Percentiles rank a stretch among this genome's conserved stretches.
Evolutionary conservation across 2,329 filamentous ascomycete species (phyloP).

Genomic region (Cadophora gregata): DNA sequence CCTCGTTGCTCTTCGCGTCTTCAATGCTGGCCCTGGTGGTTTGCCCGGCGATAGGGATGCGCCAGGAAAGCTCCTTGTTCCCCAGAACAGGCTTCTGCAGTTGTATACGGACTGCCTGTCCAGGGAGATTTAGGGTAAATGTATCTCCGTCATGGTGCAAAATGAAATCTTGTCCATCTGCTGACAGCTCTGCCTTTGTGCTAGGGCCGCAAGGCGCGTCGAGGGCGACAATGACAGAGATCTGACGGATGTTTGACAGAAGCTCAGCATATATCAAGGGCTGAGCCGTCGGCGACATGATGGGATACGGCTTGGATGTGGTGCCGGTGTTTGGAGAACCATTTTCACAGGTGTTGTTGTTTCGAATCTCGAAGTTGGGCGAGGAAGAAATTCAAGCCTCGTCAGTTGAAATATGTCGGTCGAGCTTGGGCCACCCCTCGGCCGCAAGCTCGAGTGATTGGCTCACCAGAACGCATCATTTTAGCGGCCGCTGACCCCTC

Average conservation of each 20-base stretch:
- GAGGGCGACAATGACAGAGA: slow-evolving; percentile 63
- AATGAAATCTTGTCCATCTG: slow-evolving; percentile 53
- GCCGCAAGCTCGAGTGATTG: slow-evolving; percentile 10
- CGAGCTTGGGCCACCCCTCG: neutral
- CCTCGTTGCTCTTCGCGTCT: slow-evolving; percentile 32
- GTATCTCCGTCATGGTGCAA: slow-evolving; percentile 55
- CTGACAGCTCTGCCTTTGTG: slow-evolving; percentile 48
- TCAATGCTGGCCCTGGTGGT: slow-evolving; percentile 26
- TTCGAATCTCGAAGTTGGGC: slow-evolving; percentile 3
- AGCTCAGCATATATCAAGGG: slow-evolving; percentile 66
- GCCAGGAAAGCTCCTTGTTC: slow-evolving; percentile 55
- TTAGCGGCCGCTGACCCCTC: neutral
- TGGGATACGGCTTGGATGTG: slow-evolving; percentile 2
- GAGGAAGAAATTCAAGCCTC: slow-evolving; percentile 6
- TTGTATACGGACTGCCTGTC: slow-evolving; percentile 39
- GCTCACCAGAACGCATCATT: neutral
- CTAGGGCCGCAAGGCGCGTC: slow-evolving; percentile 45
- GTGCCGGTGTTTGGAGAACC: neutral
- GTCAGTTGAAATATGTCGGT: slow-evolving; percentile 1
- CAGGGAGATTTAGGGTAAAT: slow-evolving; percentile 47
- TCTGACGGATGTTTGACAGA: slow-evolving; percentile 67
- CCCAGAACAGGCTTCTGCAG: slow-evolving; percentile 38
- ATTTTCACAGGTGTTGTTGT: slow-evolving; percentile 11
- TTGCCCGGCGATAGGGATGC: slow-evolving; percentile 51
- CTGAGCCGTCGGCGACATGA: slow-evolving; percentile 27